phyloP scores from a whole-genome alignment of 257 asterid species.

The Ligustrum vulgare region DNA sequence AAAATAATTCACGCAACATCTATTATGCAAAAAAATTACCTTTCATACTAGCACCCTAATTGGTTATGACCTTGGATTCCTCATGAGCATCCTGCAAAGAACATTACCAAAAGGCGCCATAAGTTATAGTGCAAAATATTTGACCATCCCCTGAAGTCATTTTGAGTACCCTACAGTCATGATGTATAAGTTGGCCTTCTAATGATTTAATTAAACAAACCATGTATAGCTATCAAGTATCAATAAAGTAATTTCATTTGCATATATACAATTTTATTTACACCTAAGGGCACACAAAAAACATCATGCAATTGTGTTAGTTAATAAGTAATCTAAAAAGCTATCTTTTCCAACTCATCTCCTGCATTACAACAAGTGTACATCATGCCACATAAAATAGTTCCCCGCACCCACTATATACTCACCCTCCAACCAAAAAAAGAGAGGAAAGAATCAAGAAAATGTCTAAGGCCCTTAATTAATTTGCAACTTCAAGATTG shows the following conservation, averaged over 20 bases:
- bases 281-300: background rate
- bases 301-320: background rate
- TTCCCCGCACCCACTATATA: background rate
- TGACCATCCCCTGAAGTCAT: background rate
- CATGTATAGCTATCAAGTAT: background rate
- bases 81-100: constrained; percentile 88
- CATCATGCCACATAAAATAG: background rate
- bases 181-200: constrained; percentile 5
- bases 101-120: constrained; percentile 22
- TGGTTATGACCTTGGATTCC: constrained; percentile 89
- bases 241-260: background rate
- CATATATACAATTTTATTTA: background rate
- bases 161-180: constrained; percentile 4
- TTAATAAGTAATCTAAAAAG: constrained; percentile 26
- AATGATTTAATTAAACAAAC: background rate
- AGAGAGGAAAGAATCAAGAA: background rate
- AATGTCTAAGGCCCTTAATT: background rate
- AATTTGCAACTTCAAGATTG: background rate
- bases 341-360: constrained; percentile 74
- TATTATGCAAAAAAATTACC: too few species aligned
- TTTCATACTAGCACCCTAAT: constrained; percentile 94
- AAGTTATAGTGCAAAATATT: background rate
- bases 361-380: constrained; percentile 47
- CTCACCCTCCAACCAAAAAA: too few species aligned
- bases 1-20: background rate